These are phyloP conservation scores for Pyrenochaeta sp. DNA, from an alignment of 2,329 filamentous ascomycete species.

Conservation along the genomic window DNA sequence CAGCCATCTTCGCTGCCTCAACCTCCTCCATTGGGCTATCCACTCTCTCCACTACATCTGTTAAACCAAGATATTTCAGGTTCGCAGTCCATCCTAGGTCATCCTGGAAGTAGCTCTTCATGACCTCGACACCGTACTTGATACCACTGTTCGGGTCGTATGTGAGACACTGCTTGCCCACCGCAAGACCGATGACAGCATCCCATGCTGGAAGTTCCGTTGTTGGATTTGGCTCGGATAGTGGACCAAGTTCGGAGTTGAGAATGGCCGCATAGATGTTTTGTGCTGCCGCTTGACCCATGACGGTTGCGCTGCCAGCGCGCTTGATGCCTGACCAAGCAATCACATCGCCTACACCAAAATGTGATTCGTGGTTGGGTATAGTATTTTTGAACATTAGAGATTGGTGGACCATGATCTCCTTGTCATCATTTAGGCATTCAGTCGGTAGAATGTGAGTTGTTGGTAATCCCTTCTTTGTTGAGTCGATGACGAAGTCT, in stretches of 20 bases:
- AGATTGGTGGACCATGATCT: conserved; percentile 67
- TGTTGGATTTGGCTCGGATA: conserved; percentile 24
- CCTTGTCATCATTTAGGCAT: conserved; percentile 69
- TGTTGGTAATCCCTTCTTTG: conserved; percentile 70
- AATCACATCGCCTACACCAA: conserved; percentile 74
- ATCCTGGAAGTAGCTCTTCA: conserved; percentile 71
- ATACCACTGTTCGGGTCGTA: conserved; percentile 68
- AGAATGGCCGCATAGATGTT: conserved; percentile 60
- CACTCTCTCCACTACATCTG: conserved; percentile 42
- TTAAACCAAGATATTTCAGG: conserved; percentile 43
- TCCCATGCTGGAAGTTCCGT: conserved; percentile 45
- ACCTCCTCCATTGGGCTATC: conserved; percentile 21
- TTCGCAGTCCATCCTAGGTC: conserved; percentile 65
- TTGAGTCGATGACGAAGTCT: conserved; percentile 73
- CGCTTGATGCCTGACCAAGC: conserved; percentile 82
- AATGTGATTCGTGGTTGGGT: conserved; percentile 68
- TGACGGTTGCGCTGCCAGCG: conserved; percentile 77
- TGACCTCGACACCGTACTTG: conserved; percentile 68
- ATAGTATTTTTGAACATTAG: conserved; percentile 64
- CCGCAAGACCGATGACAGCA: conserved; percentile 72
- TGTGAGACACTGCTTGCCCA: conserved; percentile 74
- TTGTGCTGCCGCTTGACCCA: conserved; percentile 70
- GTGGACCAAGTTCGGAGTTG: conserved; percentile 37
- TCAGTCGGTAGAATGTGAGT: conserved; percentile 68
- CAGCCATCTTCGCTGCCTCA: conserved; percentile 31